A percentile compares a stretch with the other conserved stretches of the same genome.
phyloP scores from a whole-genome alignment of 306 rosid species.

The Vigna hirtella region DNA sequence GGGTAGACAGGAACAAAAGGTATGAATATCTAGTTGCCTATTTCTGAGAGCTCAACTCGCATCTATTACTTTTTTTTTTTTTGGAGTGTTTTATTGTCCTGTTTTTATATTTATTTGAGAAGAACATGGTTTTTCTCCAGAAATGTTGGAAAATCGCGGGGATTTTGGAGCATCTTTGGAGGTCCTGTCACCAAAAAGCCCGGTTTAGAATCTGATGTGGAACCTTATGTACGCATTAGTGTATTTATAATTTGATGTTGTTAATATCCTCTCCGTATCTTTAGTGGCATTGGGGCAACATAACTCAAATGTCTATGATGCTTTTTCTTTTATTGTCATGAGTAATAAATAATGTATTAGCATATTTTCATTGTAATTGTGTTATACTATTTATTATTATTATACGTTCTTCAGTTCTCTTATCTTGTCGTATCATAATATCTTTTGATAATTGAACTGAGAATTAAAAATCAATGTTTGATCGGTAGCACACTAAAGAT shows the following conservation, averaged over 20 bases:
- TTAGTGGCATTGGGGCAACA: background rate
- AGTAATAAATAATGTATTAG: conserved; percentile 19
- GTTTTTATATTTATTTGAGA: conserved; percentile 9
- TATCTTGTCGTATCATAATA: too few species aligned
- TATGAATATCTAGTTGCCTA: conserved; percentile 43
- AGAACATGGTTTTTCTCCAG: conserved; percentile 41
- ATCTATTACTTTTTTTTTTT: background rate
- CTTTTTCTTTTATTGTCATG: conserved; percentile 9
- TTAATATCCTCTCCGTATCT: background rate
- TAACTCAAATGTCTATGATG: background rate
- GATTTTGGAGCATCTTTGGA: conserved; percentile 69
- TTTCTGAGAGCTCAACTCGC: conserved; percentile 28
- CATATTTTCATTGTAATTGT: conserved; percentile 5
- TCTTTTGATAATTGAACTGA: too few species aligned
- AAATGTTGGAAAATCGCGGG: conserved; percentile 53
- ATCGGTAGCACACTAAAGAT: too few species aligned
- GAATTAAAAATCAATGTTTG: too few species aligned
- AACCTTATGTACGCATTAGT: conserved; percentile 59
- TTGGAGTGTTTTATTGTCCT: background rate
- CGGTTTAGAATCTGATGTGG: conserved; percentile 55
- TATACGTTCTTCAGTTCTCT: too few species aligned
- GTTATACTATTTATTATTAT: background rate
- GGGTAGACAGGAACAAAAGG: conserved; percentile 65
- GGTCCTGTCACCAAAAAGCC: conserved; percentile 60
- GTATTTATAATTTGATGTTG: conserved; percentile 23